These are phyloP conservation scores for Kwoniella sp. DNA, from an alignment of 768 basidiomycete genomes.

Conservation along the genomic window DNA sequence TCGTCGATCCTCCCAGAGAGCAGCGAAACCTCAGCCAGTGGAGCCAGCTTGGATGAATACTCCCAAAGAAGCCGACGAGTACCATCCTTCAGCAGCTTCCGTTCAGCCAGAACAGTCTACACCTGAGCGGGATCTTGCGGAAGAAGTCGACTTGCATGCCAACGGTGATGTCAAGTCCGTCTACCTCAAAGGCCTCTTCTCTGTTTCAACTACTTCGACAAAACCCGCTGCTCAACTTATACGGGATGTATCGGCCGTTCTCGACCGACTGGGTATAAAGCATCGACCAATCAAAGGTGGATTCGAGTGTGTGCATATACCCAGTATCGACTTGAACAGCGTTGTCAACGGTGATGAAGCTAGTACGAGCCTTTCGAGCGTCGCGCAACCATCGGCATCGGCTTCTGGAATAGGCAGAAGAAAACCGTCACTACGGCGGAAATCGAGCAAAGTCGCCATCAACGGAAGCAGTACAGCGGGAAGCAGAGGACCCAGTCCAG, in stretches of 20 bases:
- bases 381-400: conserved; percentile 2
- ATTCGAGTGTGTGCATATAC: conserved; percentile 93
- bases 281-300: conserved; percentile 87
- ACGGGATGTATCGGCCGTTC: conserved; percentile 77
- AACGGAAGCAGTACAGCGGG: conserved; percentile 11
- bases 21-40: conserved; percentile 20
- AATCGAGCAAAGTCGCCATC: conserved; percentile 31
- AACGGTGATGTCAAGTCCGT: conserved; percentile 79
- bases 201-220: conserved; percentile 94
- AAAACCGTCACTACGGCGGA: conserved; percentile 30
- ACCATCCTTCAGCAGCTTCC: conserved; percentile 13
- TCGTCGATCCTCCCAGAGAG: conserved; percentile 30
- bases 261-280: conserved; percentile 93
- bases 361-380: conserved; percentile 25
- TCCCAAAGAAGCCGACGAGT: conserved; percentile 30
- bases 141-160: conserved; percentile 7
- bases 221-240: conserved; percentile 80
- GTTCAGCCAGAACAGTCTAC: conserved; percentile 14
- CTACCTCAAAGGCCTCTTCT: conserved; percentile 93
- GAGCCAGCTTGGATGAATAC: conserved; percentile 20
- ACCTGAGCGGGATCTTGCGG: conserved; percentile 17
- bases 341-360: conserved; percentile 58
- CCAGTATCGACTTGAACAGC: conserved; percentile 86
- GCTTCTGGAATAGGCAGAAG: conserved; percentile 8
- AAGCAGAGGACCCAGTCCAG: conserved; percentile 16